Base-by-base conservation (phyloP, 768 basidiomycete genomes). In the Favolaschia claudopus region DNA sequence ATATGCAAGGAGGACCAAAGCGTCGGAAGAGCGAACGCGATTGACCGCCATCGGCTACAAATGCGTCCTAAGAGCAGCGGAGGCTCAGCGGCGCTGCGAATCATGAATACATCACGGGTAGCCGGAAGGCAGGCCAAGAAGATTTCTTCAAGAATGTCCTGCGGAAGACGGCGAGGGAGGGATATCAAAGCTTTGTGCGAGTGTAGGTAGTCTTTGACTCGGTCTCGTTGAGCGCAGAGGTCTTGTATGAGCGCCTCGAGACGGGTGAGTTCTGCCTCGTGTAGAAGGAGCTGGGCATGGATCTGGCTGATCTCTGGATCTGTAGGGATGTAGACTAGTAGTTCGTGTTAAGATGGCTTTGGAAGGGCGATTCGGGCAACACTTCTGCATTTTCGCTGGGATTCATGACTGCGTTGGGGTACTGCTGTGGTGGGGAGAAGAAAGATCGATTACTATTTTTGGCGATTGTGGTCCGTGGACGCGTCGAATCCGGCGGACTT, bases 31-130 rank as follows among this genome's bases (percentile, higher is more conserved):
- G 65, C 50, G 2, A 63, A 56, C 1, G 62, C 57, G 3, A 73
- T 51, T 8, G 50, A 55, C 8, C 72, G 67, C 72, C 74, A 75
- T 0, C 58, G n/a, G 45, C 67, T 65, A 36, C 73, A 74, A 20
- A 75, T 68, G 0, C 70, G 70, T 5, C 68, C 70, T 6, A 75
- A 67, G 2, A 72, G 31, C 28, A 75, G 19, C 1, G 72, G 74
- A 0, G 69, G 67, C 9, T 58, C 51, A 56, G 52, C 12, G 15
- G 32, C 63, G 22, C 64, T n/a, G n/a, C n/a, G n/a, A n/a, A n/a
- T 65, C 52, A 65, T 58, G 1, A 56, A 38, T 17, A 40, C 17
- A 45, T 64, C 43, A 20, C 31, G 27, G 17, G 34, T 27, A 4
- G 53, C 14, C 14, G 63, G 59, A 40, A 64, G 33, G 45, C 63